Evolutionary conservation across 345 rosid species (phyloP).

Genomic region (Camelina hispida): DNA sequence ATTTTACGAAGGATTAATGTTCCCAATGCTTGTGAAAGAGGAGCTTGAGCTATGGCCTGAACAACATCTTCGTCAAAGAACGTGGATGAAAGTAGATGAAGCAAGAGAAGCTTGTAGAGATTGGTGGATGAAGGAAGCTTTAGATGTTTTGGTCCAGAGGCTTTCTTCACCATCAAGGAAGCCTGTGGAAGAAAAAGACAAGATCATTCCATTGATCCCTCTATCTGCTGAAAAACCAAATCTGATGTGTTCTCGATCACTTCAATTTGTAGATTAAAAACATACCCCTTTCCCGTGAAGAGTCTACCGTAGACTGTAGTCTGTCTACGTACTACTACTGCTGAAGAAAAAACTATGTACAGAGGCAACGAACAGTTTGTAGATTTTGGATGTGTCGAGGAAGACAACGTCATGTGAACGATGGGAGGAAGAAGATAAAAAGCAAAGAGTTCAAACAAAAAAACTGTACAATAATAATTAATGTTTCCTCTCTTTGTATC

Average conservation of each 20-base stretch:
- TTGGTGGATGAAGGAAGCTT: conserved; percentile 96
- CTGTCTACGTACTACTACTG: neutral
- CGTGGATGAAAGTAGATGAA: conserved; percentile 71
- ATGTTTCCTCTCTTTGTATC: conserved; percentile 12
- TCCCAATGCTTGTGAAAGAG: conserved; percentile 79
- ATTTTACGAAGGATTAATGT: conserved; percentile 86
- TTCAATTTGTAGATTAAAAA: conserved; percentile 6
- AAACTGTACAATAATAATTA: neutral
- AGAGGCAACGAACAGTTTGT: conserved; percentile 16
- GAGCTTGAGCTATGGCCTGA: conserved; percentile 89
- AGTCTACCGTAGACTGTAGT: too few species aligned
- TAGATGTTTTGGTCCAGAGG: conserved; percentile 63
- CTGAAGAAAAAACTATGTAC: conserved; percentile 5
- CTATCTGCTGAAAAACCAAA: conserved; percentile 23
- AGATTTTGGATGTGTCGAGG: conserved; percentile 9
- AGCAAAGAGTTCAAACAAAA: conserved; percentile 28
- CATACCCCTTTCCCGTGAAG: neutral
- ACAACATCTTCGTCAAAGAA: conserved; percentile 61
- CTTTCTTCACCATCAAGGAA: conserved; percentile 34
- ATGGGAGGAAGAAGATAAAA: conserved; percentile 28
- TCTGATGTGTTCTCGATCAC: conserved; percentile 8
- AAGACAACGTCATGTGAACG: conserved; percentile 22
- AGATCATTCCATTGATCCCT: conserved; percentile 20
- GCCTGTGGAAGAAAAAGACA: conserved; percentile 20
- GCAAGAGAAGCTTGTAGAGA: conserved; percentile 84